These are phyloP conservation scores for Epicoccum sorghinum DNA, from an alignment of 2,329 filamentous ascomycete species.

Conservation along the genomic window DNA sequence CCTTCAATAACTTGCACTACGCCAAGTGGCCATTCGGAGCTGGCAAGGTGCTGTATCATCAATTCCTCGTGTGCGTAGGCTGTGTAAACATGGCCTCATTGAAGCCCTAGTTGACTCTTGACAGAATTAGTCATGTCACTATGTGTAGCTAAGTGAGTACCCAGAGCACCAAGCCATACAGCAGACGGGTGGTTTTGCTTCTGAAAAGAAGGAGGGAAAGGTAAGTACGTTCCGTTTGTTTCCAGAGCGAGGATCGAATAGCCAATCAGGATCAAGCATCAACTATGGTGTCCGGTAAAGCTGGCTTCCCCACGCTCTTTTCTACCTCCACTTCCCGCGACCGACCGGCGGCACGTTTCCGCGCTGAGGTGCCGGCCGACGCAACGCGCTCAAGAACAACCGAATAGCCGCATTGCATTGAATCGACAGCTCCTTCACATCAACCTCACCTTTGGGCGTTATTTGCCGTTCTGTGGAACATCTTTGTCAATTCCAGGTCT, in stretches of 20 bases:
- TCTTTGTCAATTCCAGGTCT: constrained; percentile 1
- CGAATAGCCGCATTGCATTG: constrained; percentile 9
- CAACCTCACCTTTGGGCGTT: background rate
- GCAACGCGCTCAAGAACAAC: constrained; percentile 17
- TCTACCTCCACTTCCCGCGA: constrained; percentile 9
- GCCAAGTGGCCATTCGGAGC: too few relatives aligned
- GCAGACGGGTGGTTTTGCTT: too few relatives aligned
- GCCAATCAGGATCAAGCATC: constrained; percentile 2
- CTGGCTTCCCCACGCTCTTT: constrained; percentile 3
- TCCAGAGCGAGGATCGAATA: constrained; percentile 6
- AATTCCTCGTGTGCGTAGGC: too few relatives aligned
- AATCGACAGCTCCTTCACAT: background rate
- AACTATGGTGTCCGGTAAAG: background rate
- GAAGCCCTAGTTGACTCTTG: too few relatives aligned
- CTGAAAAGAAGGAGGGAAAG: background rate
- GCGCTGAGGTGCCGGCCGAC: constrained; percentile 11
- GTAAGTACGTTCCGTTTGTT: constrained; percentile 6
- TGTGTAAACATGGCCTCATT: too few relatives aligned
- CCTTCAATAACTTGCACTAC: too few relatives aligned
- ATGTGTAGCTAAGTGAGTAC: too few relatives aligned
- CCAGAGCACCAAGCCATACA: too few relatives aligned
- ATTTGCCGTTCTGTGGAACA: background rate
- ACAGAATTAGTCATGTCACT: too few relatives aligned
- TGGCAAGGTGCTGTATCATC: too few relatives aligned
- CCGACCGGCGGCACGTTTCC: constrained; percentile 1